Percentiles rank a stretch among this genome's conserved stretches.
Evolutionary conservation across 768 basidiomycete genomes (phyloP).

Genomic region (Trametes sanguinea): DNA sequence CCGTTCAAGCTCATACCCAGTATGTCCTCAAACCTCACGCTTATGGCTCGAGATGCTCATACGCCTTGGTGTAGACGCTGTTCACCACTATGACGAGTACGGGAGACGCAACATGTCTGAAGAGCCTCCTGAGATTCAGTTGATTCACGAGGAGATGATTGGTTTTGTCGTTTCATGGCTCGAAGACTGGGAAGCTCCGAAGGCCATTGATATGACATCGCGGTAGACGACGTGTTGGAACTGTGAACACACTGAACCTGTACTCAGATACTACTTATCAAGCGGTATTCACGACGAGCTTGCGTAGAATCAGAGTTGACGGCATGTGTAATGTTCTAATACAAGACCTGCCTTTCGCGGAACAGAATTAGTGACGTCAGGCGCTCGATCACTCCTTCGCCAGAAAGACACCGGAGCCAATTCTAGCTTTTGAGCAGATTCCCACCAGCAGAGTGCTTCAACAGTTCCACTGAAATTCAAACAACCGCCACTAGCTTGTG

Average conservation of each 20-base stretch:
- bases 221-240: no score
- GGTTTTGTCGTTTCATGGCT: conserved; percentile 80
- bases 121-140: conserved; percentile 78
- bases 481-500: no score
- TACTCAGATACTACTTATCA: no score
- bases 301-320: no score
- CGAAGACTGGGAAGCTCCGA: conserved; percentile 38
- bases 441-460: background rate
- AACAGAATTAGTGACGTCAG: conserved; percentile 6
- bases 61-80: conserved; percentile 48
- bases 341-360: conserved; percentile 2
- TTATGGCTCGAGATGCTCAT: no score
- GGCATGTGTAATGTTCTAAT: background rate
- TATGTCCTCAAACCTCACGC: conserved; percentile 38
- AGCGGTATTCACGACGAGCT: no score
- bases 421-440: background rate
- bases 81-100: conserved; percentile 80
- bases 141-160: conserved; percentile 81
- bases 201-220: background rate
- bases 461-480: no score
- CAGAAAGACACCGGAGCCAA: background rate
- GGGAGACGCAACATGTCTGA: conserved; percentile 58
- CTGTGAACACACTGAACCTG: no score
- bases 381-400: background rate
- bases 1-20: conserved; percentile 90